phyloP scores from a whole-genome alignment of 139 green algal species.

The Coccomyxa sp. region DNA sequence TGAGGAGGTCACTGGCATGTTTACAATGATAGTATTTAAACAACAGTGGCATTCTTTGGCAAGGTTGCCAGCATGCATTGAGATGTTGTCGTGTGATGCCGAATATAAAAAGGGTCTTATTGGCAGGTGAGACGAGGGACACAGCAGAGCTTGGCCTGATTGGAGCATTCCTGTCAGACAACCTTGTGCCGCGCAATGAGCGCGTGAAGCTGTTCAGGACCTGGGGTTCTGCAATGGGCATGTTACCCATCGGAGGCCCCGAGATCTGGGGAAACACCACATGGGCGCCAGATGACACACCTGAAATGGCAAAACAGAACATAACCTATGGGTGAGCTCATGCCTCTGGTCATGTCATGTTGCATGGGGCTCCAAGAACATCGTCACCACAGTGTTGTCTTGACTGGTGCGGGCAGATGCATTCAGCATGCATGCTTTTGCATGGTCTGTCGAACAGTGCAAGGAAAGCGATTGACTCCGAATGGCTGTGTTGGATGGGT shows the following conservation, averaged over 20 bases:
- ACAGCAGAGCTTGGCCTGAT: conserved; percentile 57
- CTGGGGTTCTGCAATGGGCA: conserved; percentile 63
- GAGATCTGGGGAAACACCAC: conserved; percentile 69
- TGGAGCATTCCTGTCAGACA: conserved; percentile 29
- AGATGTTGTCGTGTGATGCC: neutral
- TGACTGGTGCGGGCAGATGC: no score
- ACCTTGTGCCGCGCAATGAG: conserved; percentile 10
- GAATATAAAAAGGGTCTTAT: neutral
- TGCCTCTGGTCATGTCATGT: neutral
- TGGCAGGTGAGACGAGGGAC: conserved; percentile 60
- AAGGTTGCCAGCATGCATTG: neutral
- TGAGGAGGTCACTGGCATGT: neutral
- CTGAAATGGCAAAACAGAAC: conserved; percentile 9
- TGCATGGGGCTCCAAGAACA: neutral
- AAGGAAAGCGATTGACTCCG: no score
- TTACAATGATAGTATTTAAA: neutral
- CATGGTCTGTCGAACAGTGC: no score
- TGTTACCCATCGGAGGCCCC: conserved; percentile 71
- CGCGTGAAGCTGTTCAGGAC: conserved; percentile 45
- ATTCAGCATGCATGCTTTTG: no score
- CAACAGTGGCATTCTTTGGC: neutral
- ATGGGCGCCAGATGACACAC: conserved; percentile 59
- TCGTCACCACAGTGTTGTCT: no score
- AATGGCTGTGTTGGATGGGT: neutral
- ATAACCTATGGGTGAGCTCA: conserved; percentile 16